phyloP scores from a whole-genome alignment of 148 eudicot species.

The Vaccinium darrowii region DNA sequence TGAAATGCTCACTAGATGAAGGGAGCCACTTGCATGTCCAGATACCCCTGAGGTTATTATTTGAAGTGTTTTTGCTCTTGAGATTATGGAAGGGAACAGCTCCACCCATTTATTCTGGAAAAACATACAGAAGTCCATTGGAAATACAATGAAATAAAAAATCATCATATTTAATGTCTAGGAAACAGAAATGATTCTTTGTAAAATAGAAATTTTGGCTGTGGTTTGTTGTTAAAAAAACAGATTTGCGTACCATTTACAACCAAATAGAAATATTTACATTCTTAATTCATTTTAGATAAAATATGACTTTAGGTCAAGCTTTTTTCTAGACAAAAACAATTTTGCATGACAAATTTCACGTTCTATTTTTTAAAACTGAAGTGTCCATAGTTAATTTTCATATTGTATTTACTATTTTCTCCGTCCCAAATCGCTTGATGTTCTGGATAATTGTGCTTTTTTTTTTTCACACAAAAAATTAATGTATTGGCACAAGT shows the following conservation, averaged over 20 bases:
- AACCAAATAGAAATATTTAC: no score
- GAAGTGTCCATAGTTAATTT: not conserved
- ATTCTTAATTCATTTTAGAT: no score
- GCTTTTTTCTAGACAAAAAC: not conserved
- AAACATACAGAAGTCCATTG: not conserved
- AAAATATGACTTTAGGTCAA: not conserved
- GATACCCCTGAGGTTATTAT: constrained; percentile 57
- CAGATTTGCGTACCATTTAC: no score
- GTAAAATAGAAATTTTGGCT: not conserved
- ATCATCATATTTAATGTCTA: not conserved
- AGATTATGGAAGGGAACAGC: constrained; percentile 78
- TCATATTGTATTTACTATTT: no score
- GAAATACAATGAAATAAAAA: not conserved
- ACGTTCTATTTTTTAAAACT: no score
- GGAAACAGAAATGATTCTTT: not conserved
- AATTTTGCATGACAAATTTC: not conserved
- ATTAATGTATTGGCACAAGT: no score
- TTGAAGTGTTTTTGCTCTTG: constrained; percentile 84
- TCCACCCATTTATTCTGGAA: constrained; percentile 80
- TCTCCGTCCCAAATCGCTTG: no score
- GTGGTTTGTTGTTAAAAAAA: no score
- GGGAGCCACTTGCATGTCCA: constrained; percentile 80
- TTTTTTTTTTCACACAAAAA: no score
- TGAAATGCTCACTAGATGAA: constrained; percentile 63
- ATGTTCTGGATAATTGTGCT: no score